Conservation (phyloP, 2,329 filamentous ascomycete species). For the Passalora sequoiae region DNA sequence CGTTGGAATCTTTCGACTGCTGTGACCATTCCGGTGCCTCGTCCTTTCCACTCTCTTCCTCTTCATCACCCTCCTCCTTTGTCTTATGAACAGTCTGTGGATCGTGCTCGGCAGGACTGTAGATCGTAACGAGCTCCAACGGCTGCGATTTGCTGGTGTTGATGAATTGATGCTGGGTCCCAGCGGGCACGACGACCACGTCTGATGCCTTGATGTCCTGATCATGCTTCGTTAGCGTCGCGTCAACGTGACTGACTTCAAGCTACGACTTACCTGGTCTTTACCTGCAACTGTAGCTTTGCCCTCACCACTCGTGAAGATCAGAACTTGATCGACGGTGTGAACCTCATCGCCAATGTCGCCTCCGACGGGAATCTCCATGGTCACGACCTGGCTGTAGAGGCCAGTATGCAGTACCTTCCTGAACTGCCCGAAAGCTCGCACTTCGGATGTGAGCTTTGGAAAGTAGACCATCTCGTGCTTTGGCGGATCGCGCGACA, state of each 20-base stretch:
- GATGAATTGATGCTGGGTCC: conserved; percentile 62
- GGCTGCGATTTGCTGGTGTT: conserved; percentile 54
- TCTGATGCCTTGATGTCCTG: conserved; percentile 50
- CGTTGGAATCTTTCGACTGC: conserved; percentile 55
- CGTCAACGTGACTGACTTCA: conserved; percentile 14
- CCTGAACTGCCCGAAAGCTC: conserved; percentile 55
- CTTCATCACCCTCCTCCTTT: conserved; percentile 58
- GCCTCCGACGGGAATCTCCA: conserved; percentile 59
- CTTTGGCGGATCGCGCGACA: conserved; percentile 32
- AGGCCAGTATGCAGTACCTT: conserved; percentile 59
- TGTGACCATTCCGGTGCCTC: conserved; percentile 57
- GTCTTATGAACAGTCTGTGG: conserved; percentile 56
- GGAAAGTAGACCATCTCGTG: conserved; percentile 58
- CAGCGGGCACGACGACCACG: conserved; percentile 59
- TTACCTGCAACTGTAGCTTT: conserved; percentile 56
- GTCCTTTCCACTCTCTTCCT: conserved; percentile 58
- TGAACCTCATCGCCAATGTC: conserved; percentile 66
- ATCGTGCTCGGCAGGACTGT: conserved; percentile 59
- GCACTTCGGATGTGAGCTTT: conserved; percentile 49
- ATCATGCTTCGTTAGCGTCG: conserved; percentile 9
- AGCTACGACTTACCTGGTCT: conserved; percentile 42
- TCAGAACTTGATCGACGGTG: conserved; percentile 59
- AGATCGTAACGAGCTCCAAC: conserved; percentile 58
- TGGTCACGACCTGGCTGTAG: conserved; percentile 59
- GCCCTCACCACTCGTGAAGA: conserved; percentile 57